Evolutionary conservation across 1,139 yeast genomes (phyloP), one percentile per base, ranked within the genome.

Genomic region (Pichia sp.): DNA sequence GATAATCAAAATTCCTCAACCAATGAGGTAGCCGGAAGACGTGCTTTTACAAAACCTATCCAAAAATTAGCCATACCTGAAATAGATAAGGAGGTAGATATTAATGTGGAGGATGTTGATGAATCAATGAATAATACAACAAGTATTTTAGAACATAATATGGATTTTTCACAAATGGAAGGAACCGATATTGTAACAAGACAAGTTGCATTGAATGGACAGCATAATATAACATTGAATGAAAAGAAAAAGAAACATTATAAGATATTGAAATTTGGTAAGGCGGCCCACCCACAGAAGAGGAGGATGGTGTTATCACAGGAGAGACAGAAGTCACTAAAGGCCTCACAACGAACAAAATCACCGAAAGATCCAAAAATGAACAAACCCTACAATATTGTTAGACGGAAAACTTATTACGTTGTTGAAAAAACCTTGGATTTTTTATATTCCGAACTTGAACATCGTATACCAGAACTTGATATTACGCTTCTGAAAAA

Each of bases 341-440:
- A 35, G 3, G 2, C 16, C 2, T 16, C 7, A 23, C 10, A 9
- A 31, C 20, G 3, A 23, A 6, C 7, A 2, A 35, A 30, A n/a
- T 12, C 33, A 22, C 2, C 9, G 6, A 33, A 32, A 30, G n/a
- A 23, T 9, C 12, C 24, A 3, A 28, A 16, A 27, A 4, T 12
- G 9, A n/a, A 40, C 22, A 16, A 6, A 24, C 7, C 36, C 10
- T 20, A 31, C 4, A 30, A 30, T n/a, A 34, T 30, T 6, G 43
- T 37, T 12, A 42, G 12, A n/a, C 30, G 41, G 24, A 47, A 39
- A 10, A 20, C 44, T 4, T 42, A 39, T 12, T 39, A 39, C 35
- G 51, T 43, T 8, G 25, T 50, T 24, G 52, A 52, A 28, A 42
- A 46, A 10, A 42, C 44, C 29, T 37, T 54, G 11, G 48, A 47